Percentiles rank a stretch among this genome's conserved stretches.
phyloP scores from a whole-genome alignment of 352 stramenopile species.

The Phytophthora macrochlamydospora region DNA sequence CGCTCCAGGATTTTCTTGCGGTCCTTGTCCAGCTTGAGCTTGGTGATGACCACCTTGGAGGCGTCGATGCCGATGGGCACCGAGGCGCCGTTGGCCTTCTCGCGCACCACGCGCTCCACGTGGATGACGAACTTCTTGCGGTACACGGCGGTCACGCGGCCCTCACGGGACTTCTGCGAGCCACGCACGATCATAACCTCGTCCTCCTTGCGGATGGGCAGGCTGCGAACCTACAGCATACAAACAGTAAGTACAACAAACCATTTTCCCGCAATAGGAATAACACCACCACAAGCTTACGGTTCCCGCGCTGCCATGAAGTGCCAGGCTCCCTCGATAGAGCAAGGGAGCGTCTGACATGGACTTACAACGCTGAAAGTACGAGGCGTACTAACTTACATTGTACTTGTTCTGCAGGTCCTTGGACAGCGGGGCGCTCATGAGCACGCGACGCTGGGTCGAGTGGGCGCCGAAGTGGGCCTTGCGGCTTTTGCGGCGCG shows the following conservation, averaged over 20 bases:
- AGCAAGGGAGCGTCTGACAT: constrained; percentile 62
- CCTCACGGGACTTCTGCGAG: constrained; percentile 98
- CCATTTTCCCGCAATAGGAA: no score
- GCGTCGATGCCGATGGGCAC: constrained; percentile 98
- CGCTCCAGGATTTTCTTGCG: constrained; percentile 99
- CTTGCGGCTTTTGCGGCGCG: constrained; percentile 98
- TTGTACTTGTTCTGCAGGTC: constrained; percentile 99
- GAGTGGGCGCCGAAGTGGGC: constrained; percentile 99
- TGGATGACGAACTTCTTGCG: constrained; percentile 99
- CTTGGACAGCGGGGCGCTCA: constrained; percentile 98
- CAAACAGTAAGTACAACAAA: constrained; percentile 3
- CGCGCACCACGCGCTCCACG: constrained; percentile 97
- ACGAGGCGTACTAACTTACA: constrained; percentile 92
- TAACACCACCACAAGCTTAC: constrained; percentile 43
- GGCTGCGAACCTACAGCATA: constrained; percentile 90
- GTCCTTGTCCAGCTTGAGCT: constrained; percentile 99
- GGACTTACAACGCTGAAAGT: constrained; percentile 90
- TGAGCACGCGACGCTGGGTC: constrained; percentile 95
- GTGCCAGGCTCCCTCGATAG: constrained; percentile 55
- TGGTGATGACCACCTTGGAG: constrained; percentile 99
- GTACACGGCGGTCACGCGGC: constrained; percentile 98
- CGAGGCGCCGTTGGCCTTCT: constrained; percentile 98
- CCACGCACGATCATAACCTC: constrained; percentile 98
- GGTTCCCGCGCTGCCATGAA: constrained; percentile 89
- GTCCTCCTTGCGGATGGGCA: constrained; percentile 99